These are phyloP conservation scores for Phaeotremella skinneri DNA, from an alignment of 768 basidiomycete species.

Conservation along the genomic window DNA sequence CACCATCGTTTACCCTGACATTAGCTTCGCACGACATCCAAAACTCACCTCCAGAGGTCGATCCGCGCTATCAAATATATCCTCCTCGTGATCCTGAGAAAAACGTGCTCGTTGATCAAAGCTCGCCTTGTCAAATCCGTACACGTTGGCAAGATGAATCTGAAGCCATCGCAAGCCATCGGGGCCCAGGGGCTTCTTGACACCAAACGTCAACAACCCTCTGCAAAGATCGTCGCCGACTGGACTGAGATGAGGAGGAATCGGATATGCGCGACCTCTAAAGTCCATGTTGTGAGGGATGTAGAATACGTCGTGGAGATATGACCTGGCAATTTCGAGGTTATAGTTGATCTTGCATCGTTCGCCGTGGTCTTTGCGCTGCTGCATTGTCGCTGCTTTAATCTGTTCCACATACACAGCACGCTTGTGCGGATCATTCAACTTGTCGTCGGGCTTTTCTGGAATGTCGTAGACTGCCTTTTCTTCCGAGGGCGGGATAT, in stretches of 20 bases:
- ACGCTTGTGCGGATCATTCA: conserved; percentile 61
- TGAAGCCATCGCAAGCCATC: conserved; percentile 90
- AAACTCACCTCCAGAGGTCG: conserved; percentile 68
- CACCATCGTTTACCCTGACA: conserved; percentile 77
- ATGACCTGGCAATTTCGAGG: conserved; percentile 90
- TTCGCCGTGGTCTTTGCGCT: conserved; percentile 82
- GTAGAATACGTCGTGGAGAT: conserved; percentile 83
- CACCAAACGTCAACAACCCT: conserved; percentile 79
- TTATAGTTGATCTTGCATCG: conserved; percentile 93
- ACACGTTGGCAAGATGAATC: conserved; percentile 89
- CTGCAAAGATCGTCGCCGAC: conserved; percentile 88
- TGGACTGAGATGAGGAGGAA: conserved; percentile 91
- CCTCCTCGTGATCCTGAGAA: conserved; percentile 67
- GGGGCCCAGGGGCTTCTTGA: conserved; percentile 72
- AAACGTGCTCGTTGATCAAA: conserved; percentile 89
- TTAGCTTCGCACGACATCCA: conserved; percentile 2
- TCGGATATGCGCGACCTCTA: conserved; percentile 93
- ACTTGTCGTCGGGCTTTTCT: conserved; percentile 56
- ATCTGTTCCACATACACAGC: conserved; percentile 61
- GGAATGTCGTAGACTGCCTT: conserved; percentile 54
- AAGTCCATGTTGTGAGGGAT: conserved; percentile 97
- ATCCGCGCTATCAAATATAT: conserved; percentile 77
- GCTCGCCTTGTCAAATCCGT: conserved; percentile 89
- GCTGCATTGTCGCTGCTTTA: conserved; percentile 59
- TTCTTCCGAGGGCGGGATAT: conserved; percentile 75